These are phyloP conservation scores for Talaromyces liani DNA, from an alignment of 495 filamentous ascomycete genomes.

Conservation along the genomic window DNA sequence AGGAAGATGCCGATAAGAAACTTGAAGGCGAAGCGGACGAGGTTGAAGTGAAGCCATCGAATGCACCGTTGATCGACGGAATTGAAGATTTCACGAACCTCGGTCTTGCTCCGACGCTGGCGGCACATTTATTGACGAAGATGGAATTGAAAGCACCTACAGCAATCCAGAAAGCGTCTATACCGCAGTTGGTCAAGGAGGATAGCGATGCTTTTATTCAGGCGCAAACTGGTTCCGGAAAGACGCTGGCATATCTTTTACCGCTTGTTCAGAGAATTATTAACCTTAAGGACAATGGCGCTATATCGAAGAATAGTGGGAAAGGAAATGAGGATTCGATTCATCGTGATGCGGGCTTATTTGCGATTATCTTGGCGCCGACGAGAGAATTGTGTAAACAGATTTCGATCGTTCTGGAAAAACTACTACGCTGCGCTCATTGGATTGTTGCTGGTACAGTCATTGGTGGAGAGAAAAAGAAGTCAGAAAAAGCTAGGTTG, in stretches of 20 bases:
- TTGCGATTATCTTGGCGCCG: slow-evolving; percentile 84
- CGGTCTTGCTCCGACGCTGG: slow-evolving; percentile 68
- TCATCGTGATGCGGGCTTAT: slow-evolving; percentile 79
- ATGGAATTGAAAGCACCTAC: slow-evolving; percentile 86
- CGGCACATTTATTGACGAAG: slow-evolving; percentile 76
- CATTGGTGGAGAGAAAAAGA: slow-evolving; percentile 94
- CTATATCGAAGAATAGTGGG: slow-evolving; percentile 17
- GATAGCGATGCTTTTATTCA: slow-evolving; percentile 93
- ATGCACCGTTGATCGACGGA: slow-evolving; percentile 83
- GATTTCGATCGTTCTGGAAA: slow-evolving; percentile 76
- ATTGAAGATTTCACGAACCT: slow-evolving; percentile 76
- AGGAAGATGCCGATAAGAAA: slow-evolving; percentile 16
- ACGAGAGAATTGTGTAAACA: slow-evolving; percentile 92
- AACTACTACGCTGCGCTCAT: slow-evolving; percentile 69
- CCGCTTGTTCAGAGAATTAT: slow-evolving; percentile 87
- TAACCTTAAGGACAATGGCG: slow-evolving; percentile 24
- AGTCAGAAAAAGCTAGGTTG: slow-evolving; percentile 88
- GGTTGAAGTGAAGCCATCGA: slow-evolving; percentile 64
- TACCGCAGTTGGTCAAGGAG: slow-evolving; percentile 68
- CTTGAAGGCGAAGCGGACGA: slow-evolving; percentile 43
- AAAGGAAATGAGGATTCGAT: slow-evolving; percentile 36
- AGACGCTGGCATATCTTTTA: slow-evolving; percentile 88
- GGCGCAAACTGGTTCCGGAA: slow-evolving; percentile 94
- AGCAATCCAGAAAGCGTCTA: slow-evolving; percentile 83
- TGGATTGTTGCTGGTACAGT: slow-evolving; percentile 92